Conservation (phyloP, 2,329 filamentous ascomycete genomes). For the Colletotrichum simmondsii region DNA sequence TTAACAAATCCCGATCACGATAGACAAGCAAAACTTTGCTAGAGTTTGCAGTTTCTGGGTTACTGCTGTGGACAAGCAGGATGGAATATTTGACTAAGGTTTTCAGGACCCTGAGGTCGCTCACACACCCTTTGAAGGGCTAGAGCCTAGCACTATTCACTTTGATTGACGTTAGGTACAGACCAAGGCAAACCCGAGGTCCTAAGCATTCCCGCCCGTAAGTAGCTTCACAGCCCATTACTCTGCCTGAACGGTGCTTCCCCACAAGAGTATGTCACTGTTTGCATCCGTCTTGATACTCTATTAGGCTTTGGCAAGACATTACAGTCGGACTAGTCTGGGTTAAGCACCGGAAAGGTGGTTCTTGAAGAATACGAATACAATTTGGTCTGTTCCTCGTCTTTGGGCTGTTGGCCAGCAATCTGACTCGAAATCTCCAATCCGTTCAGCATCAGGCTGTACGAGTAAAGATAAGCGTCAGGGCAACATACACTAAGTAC, state of each 20-base stretch:
- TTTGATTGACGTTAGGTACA: too few relatives aligned
- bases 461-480: neutral
- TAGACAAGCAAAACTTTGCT: too few relatives aligned
- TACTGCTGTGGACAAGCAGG: too few relatives aligned
- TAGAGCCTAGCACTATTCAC: too few relatives aligned
- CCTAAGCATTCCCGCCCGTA: neutral
- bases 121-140: too few relatives aligned
- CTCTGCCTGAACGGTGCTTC: neutral
- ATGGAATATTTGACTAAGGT: too few relatives aligned
- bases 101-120: too few relatives aligned
- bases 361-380: neutral
- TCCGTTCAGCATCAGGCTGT: neutral
- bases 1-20: too few relatives aligned
- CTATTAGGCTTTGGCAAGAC: too few relatives aligned
- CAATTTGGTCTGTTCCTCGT: neutral
- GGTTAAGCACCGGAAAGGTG: neutral
- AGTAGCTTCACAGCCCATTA: neutral
- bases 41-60: too few relatives aligned
- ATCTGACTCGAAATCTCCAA: neutral
- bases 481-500: neutral
- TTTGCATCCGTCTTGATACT: neutral
- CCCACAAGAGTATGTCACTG: neutral
- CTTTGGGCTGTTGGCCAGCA: neutral
- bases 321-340: neutral
- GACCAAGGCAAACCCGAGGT: too few relatives aligned